phyloP scores from a whole-genome alignment of 768 basidiomycete species.

The Mycena polygramma region DNA sequence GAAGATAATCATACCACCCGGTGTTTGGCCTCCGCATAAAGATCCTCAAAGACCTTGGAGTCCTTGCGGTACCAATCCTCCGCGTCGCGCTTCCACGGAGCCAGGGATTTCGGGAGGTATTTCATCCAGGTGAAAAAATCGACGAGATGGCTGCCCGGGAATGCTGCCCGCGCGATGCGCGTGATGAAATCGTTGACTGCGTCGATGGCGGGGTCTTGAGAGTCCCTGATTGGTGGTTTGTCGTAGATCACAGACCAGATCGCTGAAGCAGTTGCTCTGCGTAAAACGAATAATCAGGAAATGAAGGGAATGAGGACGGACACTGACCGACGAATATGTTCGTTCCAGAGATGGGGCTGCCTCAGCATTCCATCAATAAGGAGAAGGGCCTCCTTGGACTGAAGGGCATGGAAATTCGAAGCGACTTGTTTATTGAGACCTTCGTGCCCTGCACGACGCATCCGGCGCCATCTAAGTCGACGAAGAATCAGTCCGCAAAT shows the following conservation, averaged over 20 bases:
- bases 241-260: neutral
- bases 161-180: slow-evolving; percentile 48
- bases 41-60: slow-evolving; percentile 9
- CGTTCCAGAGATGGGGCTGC: neutral
- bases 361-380: neutral
- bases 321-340: neutral
- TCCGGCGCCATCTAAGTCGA: neutral
- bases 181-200: neutral
- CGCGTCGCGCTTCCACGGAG: slow-evolving; percentile 46
- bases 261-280: neutral
- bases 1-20: neutral
- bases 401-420: neutral
- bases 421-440: neutral
- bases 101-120: slow-evolving; percentile 45
- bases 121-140: slow-evolving; percentile 53
- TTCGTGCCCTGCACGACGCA: slow-evolving; percentile 17
- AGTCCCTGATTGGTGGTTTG: neutral
- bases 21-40: slow-evolving; percentile 37
- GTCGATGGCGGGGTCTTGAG: neutral
- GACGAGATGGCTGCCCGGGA: slow-evolving; percentile 52
- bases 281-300: no score
- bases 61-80: slow-evolving; percentile 41
- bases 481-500: no score
- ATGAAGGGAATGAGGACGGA: no score
- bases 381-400: neutral